phyloP scores from a whole-genome alignment of 257 asterid species.

The Solanum chiquidenum region DNA sequence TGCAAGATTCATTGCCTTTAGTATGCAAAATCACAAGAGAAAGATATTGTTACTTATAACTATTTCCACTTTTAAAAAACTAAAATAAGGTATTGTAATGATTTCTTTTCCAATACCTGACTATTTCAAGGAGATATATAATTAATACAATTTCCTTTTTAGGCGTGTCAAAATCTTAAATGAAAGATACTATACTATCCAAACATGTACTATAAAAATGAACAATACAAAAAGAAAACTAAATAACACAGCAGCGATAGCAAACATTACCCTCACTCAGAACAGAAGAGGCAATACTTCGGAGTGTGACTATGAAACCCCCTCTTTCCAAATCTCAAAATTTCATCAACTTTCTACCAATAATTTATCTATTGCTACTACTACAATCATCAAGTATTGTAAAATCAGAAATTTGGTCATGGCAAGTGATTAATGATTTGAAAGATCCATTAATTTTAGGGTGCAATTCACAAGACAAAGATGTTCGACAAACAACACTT shows the following conservation, averaged over 20 bases:
- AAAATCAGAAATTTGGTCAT: neutral
- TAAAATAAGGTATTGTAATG: neutral
- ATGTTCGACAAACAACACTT: neutral
- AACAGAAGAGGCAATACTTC: neutral
- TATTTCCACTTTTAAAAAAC: neutral
- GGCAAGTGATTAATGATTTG: neutral
- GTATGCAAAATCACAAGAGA: neutral
- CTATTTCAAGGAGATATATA: neutral
- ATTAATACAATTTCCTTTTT: neutral
- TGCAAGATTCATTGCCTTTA: neutral
- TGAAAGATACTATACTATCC: neutral
- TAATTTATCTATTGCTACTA: neutral
- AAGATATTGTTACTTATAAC: neutral
- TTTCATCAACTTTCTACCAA: neutral
- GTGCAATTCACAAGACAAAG: neutral
- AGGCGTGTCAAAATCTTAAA: neutral
- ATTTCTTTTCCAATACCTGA: neutral
- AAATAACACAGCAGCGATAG: neutral
- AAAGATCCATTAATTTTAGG: neutral
- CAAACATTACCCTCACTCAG: neutral
- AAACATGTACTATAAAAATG: neutral
- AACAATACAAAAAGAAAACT: neutral
- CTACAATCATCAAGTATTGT: neutral
- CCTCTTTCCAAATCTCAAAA: neutral
- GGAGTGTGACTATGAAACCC: neutral